Percentiles rank a stretch among this genome's conserved stretches.
These are phyloP conservation scores for Alternaria sp. DNA, from an alignment of 2,329 filamentous ascomycete genomes.

Conservation along the genomic window DNA sequence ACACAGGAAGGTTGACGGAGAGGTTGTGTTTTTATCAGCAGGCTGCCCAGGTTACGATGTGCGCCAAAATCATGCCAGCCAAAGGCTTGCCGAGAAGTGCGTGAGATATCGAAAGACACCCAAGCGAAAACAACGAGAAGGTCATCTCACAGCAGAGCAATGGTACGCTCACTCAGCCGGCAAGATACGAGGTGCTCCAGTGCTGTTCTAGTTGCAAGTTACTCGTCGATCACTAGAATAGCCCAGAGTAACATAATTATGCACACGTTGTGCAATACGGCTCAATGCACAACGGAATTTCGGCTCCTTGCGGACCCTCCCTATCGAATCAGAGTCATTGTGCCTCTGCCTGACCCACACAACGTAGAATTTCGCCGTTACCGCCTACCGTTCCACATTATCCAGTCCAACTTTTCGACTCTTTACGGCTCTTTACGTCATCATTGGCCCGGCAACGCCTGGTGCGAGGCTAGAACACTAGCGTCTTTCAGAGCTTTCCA, in stretches of 20 bases:
- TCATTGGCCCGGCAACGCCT: slow-evolving; percentile 3
- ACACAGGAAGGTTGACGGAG: neutral
- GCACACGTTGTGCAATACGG: neutral
- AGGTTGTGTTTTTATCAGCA: neutral
- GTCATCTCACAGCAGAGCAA: neutral
- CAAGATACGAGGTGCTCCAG: neutral
- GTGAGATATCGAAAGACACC: neutral
- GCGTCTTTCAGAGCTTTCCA: neutral
- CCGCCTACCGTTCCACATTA: neutral
- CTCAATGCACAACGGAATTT: neutral
- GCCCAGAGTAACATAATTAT: neutral
- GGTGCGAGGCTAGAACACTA: neutral
- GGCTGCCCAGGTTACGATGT: neutral
- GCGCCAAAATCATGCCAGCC: neutral
- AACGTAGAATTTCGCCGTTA: neutral
- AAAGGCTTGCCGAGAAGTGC: neutral
- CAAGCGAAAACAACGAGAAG: neutral
- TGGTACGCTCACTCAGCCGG: neutral
- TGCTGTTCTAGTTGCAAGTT: neutral
- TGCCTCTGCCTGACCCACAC: neutral
- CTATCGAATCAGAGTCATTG: neutral
- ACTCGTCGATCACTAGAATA: neutral
- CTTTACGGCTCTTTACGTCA: neutral
- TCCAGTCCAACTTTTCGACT: neutral
- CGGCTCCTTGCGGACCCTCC: neutral